Evolutionary conservation across 2,329 filamentous ascomycete genomes (phyloP), one percentile per base, ranked within the genome.

Genomic region (Fusarium brevicatenulatum): DNA sequence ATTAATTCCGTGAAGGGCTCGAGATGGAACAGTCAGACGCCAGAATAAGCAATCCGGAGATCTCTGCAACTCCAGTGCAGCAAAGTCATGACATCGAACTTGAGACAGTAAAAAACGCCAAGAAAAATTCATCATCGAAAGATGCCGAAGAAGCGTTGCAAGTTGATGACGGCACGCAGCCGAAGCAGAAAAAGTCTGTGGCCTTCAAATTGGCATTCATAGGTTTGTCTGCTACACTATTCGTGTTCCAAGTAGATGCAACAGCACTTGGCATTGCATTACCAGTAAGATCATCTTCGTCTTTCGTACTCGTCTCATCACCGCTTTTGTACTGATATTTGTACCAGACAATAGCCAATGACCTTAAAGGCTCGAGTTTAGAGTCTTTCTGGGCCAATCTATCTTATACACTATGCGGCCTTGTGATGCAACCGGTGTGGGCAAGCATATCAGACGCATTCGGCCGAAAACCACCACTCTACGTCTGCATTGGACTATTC

Each of bases 241-340:
- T 68, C 16, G 63, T 68, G 1, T 68, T 68, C 16, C 66, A 68
- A 30, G 28, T 68, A 5, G 66, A 68, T 44, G 66, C 66, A 3
- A 68, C 66, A 32, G 63, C 66, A 30, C 55, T 68, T 18, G 66
- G 66, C 15, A 68, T 68, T 21, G 66, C 66, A 7, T 43, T 68
- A 2, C 63, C 66, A 1, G 66, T 68, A 55, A 44, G 49, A 19
- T 11, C 10, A 28, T 12, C 44, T 10, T 21, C 9, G 16, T 47
- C 9, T 16, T 21, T 30, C 19, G 19, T 21, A 5, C 44, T 30
- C 25, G 4, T 47, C 44, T 21, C 13, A 0, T 4, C 1, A 5
- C 16, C 19, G 25, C 11, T 9, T 28, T 16, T 12, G 4, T 30
- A 9, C 61, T 63, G 19, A 61, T 4, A 8, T 2, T 13, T 3